Base-by-base conservation (phyloP, 140 eudicot species). In the Ambrosia hybrid region DNA sequence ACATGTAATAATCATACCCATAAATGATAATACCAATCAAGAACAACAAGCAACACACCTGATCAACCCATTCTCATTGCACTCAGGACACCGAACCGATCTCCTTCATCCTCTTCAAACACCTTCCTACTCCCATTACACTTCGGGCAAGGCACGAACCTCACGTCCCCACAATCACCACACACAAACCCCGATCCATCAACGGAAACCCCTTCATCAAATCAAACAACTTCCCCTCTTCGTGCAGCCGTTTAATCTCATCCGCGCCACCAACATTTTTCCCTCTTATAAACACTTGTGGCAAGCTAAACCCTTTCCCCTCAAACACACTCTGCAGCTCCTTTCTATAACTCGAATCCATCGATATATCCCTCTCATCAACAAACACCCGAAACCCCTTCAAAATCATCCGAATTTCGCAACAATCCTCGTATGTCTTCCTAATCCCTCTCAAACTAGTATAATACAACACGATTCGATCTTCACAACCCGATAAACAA, bases 11-110 rank as follows among this genome's bases (percentile, higher is more conserved):
- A 73, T 41, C 2, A 38, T 10, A 43, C 45, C 30, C 39, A 17
- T 16, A 2, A 7, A 33, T 21, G 26, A 21, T 21, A 21, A 21
- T 61, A 30, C 51, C 76, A 74, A 73, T 90, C 88, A 94, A 48
- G 85, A 69, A 75, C 94, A 87, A 67, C 74, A 36, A 0, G 84
- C 84, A 74, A 43, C 55, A 49, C 99, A 94, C 70, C 96, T 81
- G 76, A 94, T 75, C 84, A 94, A 73, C 17, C 99, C 99, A 73
- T 94, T 94, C 84, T 94, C 97, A 63, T 94, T 94, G 82, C 99
- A 94, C 65, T 72, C 66, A 0, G 85, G 81, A 62, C 99, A 94
- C 78, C 89, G 83, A 71, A 79, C 80, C 79, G 85, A 49, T 10
- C 71, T 65, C 81, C 90, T 72, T 88, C 95, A 33, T 79, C 90